Base-by-base conservation (phyloP, 1,139 yeast species). In the Scheffersomyces titani region DNA sequence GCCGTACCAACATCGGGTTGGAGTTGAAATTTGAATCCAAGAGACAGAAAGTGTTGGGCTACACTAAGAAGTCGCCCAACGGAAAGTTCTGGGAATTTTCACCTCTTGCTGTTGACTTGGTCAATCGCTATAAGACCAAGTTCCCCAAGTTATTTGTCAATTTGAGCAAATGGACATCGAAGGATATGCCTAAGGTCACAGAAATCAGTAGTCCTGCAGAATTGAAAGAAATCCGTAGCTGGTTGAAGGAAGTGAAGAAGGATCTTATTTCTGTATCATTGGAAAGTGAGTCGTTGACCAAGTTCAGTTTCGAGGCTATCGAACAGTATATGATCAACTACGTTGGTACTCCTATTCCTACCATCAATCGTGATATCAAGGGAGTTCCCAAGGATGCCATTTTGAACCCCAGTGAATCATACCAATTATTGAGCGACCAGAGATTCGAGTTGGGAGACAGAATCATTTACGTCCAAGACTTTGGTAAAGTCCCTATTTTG, bases 361-460 rank as follows among this genome's bases (percentile, higher is more conserved):
- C 73, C 54, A 80, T 78, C 44, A 75, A 78, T 51, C 86, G 83
- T 63, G 89, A 86, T 57, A 80, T 92, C 61, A 88, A 86, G 61
- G 92, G 92, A 54, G 96, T 93, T 60, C 98, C 98, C 52, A 83
- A 90, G 57, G 87, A 85, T 53, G 98, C 98, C 0, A 81, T 94
- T 40, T 78, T 96, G 60, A 86, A 89, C 62, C 96, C 98, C 6
- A 76, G 83, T 52, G 86, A 83, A 52, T 90, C 97, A 0, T 85
- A 85, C 67, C 88, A 89, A 65, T 80, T 88, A 62, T 80, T 96
- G 63, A 84, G 89, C 60, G 81, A 83, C 53, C 99, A 96, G 75
- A 76, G 80, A 54, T 96, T 94, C 68, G 83, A 83, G 47, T 79
- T 96, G 47, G 99, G 99, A 64, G 98, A 94, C 68, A 84, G 99